These are phyloP conservation scores for Fusarium devonianum DNA, from an alignment of 2,329 filamentous ascomycete species.

Conservation along the genomic window DNA sequence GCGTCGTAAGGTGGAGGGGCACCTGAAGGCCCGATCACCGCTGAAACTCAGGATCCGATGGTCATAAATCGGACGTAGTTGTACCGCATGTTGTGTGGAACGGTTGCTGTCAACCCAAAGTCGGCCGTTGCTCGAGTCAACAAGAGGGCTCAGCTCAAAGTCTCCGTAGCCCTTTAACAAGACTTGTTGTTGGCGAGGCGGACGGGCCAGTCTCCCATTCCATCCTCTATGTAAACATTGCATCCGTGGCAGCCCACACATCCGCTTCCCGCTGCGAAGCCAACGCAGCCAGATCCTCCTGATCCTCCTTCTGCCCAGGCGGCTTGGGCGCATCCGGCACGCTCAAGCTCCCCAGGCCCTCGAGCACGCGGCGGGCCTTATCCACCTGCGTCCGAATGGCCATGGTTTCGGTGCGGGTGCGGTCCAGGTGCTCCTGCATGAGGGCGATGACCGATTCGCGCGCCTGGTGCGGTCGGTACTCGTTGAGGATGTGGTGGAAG, in stretches of 20 bases:
- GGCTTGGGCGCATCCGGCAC: conserved; percentile 35
- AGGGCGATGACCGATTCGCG: conserved; percentile 84
- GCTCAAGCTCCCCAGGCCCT: conserved; percentile 67
- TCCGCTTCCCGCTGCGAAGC: conserved; percentile 43
- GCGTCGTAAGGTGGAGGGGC: too few relatives aligned
- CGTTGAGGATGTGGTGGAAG: conserved; percentile 90
- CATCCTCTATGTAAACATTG: conserved; percentile 46
- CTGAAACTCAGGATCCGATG: too few relatives aligned
- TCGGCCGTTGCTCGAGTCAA: too few relatives aligned
- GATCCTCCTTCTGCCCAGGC: conserved; percentile 26
- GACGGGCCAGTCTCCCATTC: neutral
- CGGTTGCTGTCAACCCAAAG: too few relatives aligned
- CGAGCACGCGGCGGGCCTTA: conserved; percentile 76
- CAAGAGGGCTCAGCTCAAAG: neutral
- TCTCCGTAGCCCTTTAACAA: neutral
- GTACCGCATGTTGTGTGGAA: too few relatives aligned
- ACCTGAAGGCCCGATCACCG: too few relatives aligned
- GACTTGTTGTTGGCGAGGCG: neutral
- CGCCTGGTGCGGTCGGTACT: conserved; percentile 93
- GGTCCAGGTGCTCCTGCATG: conserved; percentile 85
- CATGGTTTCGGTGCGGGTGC: conserved; percentile 75
- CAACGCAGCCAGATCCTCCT: conserved; percentile 26
- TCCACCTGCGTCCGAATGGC: conserved; percentile 71
- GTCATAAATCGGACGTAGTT: too few relatives aligned
- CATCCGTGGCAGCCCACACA: conserved; percentile 54